Base-by-base conservation (phyloP, 2,329 filamentous ascomycete species). In the Pseudogymnoascus sp. region DNA sequence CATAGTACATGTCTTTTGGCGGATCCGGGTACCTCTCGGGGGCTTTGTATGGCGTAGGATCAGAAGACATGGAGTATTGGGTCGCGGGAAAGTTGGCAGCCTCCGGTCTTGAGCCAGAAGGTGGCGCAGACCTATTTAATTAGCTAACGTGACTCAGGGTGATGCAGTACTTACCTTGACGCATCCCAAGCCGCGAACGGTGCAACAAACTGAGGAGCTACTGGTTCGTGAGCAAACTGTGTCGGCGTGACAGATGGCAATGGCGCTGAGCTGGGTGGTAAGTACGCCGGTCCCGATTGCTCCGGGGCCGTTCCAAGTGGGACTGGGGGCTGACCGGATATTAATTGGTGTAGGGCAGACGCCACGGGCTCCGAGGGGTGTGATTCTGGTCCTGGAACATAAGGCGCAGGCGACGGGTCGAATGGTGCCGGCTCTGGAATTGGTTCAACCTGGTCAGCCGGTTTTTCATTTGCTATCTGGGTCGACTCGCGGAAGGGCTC, bases 1-100 rank as follows among this genome's bases (percentile, higher is more conserved):
- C 79, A 71, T 94, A 96, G 81, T 88, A 94, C 90, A 96, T 92
- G 70, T 92, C 83, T 72, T 82, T 88, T 0, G 92, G 91, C 16
- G 91, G 90, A 70, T 90, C 89, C 2, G 92, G 90, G 69, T 96
- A 94, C 60, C 83, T 81, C 63, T 78, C 74, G 16, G 92, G 92
- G 33, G 92, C 84, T 60, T 90, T 82, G 74, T 95, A 97, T 8
- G 89, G 85, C 35, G 85, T 75, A 16, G 81, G 79, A 72, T 92
- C 89, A 61, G 82, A 83, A 61, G 89, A 96, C 87, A 97, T 97
- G 61, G 83, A 81, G 74, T 97, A 97, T 61, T 85, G 85, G 61
- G 86, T 84, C 54, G 81, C 81, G 14, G 92, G 90, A 70, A 97
- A 89, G 72, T 95, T 90, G 64, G 84, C 78, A 6, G 92, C 93